Evolutionary conservation across 2,329 filamentous ascomycete genomes (phyloP).

Genomic region (Fusarium compactum): DNA sequence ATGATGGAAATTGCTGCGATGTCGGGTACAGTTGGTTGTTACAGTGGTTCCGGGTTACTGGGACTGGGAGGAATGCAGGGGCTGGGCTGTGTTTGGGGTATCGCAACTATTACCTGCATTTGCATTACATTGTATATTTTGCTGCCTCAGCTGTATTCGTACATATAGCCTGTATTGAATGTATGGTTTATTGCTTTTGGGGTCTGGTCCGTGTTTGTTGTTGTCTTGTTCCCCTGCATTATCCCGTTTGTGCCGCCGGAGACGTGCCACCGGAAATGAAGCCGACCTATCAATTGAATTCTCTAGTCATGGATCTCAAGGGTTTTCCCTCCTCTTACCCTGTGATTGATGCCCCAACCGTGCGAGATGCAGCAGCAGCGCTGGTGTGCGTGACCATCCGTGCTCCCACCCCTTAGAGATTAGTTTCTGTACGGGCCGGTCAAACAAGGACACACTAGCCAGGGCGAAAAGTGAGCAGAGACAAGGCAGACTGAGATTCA

Average conservation of each 20-base stretch:
- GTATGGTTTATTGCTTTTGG: constrained; percentile 13
- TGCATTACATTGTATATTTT: neutral
- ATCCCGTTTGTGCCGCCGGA: constrained; percentile 24
- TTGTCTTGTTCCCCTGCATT: constrained; percentile 18
- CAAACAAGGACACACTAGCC: constrained; percentile 4
- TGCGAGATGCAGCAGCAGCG: constrained; percentile 29
- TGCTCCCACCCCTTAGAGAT: constrained; percentile 14
- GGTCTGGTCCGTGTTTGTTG: constrained; percentile 19
- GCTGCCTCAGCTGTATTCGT: constrained; percentile 1
- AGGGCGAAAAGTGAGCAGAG: neutral
- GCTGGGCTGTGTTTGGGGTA: neutral
- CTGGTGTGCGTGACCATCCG: constrained; percentile 27
- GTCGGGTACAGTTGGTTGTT: constrained; percentile 1
- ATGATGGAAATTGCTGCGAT: constrained; percentile 3
- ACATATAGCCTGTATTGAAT: neutral
- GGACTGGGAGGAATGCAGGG: constrained; percentile 29
- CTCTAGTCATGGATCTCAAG: neutral
- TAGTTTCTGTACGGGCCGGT: constrained; percentile 5
- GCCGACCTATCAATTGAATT: constrained; percentile 18
- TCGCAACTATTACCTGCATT: neutral
- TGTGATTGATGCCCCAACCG: constrained; percentile 32
- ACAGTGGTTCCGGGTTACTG: constrained; percentile 24
- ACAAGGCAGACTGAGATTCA: neutral
- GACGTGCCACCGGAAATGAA: constrained; percentile 30
- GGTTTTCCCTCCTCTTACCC: neutral